These are phyloP conservation scores for Actinomucor elegans DNA, from an alignment of 371 early-diverging fungal species.

Conservation along the genomic window DNA sequence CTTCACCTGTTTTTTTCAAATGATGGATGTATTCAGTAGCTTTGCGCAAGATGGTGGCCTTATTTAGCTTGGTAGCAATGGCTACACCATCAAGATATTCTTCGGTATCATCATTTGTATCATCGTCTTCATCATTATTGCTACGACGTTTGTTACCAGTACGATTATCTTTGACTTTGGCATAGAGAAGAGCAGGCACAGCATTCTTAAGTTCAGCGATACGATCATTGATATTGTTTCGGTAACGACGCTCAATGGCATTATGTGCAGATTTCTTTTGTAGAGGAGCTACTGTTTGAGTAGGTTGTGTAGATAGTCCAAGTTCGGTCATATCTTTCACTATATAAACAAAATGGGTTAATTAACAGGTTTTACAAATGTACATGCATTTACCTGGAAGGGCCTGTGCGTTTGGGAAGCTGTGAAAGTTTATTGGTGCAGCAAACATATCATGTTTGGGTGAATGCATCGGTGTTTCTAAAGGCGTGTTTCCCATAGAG, in stretches of 20 bases:
- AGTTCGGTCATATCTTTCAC: no score
- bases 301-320: no score
- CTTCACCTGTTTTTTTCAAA: constrained; percentile 58
- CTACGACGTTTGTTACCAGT: constrained; percentile 10
- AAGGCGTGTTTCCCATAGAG: constrained; percentile 7
- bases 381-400: background rate
- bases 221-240: constrained; percentile 94
- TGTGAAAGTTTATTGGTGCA: constrained; percentile 1
- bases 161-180: constrained; percentile 45
- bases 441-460: constrained; percentile 12
- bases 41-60: constrained; percentile 87
- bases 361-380: no score
- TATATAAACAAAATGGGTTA: no score
- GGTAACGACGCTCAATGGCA: constrained; percentile 91
- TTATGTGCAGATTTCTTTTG: constrained; percentile 92
- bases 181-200: constrained; percentile 81
- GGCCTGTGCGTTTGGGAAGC: background rate
- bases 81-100: constrained; percentile 63
- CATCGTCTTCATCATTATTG: constrained; percentile 26
- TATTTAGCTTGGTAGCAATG: constrained; percentile 81
- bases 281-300: constrained; percentile 37
- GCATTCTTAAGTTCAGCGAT: constrained; percentile 82
- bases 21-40: constrained; percentile 87
- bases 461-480: constrained; percentile 12
- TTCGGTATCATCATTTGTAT: constrained; percentile 48